Evolutionary conservation across 2,329 filamentous ascomycete genomes (phyloP).

Genomic region (Paraphoma chrysanthemicola): DNA sequence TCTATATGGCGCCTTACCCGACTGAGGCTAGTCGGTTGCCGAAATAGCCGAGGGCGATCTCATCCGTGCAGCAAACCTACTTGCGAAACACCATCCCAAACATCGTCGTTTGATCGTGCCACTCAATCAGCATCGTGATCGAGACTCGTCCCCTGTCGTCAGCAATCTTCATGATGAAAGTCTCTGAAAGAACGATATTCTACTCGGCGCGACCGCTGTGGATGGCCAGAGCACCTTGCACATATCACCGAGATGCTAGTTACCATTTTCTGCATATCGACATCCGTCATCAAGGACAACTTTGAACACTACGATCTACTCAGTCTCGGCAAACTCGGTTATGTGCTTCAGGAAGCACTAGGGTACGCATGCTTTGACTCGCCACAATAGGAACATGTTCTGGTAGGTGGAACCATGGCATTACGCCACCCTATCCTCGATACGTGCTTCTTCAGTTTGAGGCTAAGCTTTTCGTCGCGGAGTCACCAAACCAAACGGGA

Average conservation of each 20-base stretch:
- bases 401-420: background rate
- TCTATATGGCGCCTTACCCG: background rate
- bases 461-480: conserved; percentile 29
- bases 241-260: background rate
- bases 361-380: background rate
- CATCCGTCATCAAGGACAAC: background rate
- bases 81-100: conserved; percentile 37
- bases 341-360: background rate
- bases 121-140: background rate
- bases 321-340: background rate
- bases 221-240: background rate
- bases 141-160: background rate
- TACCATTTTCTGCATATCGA: background rate
- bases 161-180: background rate
- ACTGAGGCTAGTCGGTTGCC: background rate
- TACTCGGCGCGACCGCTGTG: background rate
- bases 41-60: background rate
- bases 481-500: conserved; percentile 33
- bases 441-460: conserved; percentile 12
- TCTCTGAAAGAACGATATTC: too few species aligned
- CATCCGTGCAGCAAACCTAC: background rate
- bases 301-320: background rate
- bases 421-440: background rate
- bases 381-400: background rate
- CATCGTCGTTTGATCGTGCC: conserved; percentile 31